Percentiles rank a stretch among this genome's conserved stretches.
Conservation (phyloP, 345 rosid species). For the Triadica sebifera region DNA sequence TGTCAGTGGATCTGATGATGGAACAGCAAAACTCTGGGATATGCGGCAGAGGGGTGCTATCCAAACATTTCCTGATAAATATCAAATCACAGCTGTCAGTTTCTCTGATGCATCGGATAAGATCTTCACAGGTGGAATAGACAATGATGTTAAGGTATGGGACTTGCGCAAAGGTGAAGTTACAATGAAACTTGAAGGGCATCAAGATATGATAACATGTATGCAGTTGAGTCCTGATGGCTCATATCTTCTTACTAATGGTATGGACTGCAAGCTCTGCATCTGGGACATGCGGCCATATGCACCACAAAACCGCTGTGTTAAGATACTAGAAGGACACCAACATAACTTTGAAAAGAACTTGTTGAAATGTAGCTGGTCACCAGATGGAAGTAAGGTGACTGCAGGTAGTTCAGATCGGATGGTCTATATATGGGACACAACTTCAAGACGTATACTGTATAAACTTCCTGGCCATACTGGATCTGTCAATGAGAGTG, state of each 20-base stretch:
- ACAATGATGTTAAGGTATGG: constrained; percentile 87
- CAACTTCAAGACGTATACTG: constrained; percentile 76
- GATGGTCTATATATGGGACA: constrained; percentile 97
- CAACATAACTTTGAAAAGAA: constrained; percentile 98
- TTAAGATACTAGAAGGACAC: constrained; percentile 86
- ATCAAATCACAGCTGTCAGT: constrained; percentile 90
- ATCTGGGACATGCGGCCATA: constrained; percentile 99
- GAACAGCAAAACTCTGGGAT: constrained; percentile 98
- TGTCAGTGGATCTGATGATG: constrained; percentile 94
- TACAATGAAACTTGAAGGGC: constrained; percentile 88
- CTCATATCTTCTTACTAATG: constrained; percentile 90
- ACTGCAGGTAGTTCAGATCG: constrained; percentile 94
- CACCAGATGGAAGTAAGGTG: constrained; percentile 95
- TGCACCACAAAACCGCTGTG: constrained; percentile 95
- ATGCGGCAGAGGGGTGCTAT: constrained; percentile 99
- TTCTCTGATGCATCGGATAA: constrained; percentile 96
- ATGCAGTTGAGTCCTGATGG: constrained; percentile 97
- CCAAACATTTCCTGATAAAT: constrained; percentile 93
- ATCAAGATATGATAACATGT: constrained; percentile 89
- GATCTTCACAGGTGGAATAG: constrained; percentile 89
- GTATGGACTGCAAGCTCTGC: constrained; percentile 91
- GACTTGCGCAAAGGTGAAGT: constrained; percentile 90
- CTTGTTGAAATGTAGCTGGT: constrained; percentile 83
- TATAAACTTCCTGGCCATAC: constrained; percentile 96
- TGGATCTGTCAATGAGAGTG: constrained; percentile 85